A percentile compares a stretch with the other conserved stretches of the same genome.
Evolutionary conservation across 192 early-diverging fungal species (phyloP).

Genomic region (Phycomyces nitens): DNA sequence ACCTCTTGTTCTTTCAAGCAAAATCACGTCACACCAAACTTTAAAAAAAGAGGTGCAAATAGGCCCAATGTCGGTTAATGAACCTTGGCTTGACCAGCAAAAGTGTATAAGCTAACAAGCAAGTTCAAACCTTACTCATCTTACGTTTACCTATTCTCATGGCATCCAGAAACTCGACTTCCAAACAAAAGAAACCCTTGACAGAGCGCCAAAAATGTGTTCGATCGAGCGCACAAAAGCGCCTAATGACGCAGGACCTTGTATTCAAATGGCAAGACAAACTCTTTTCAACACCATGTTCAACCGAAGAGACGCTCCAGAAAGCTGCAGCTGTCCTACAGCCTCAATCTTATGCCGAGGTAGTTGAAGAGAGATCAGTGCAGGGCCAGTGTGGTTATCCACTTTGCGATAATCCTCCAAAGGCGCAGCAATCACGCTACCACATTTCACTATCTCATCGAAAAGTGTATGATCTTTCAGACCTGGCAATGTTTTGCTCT

Average conservation of each 20-base stretch:
- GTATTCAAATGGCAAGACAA: slow-evolving; percentile 37
- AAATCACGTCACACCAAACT: too few relatives aligned
- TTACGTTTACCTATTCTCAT: not conserved
- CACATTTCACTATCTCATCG: slow-evolving; percentile 65
- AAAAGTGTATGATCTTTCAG: slow-evolving; percentile 77
- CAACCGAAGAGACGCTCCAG: not conserved
- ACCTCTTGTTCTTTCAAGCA: too few relatives aligned
- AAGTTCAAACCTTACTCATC: too few relatives aligned
- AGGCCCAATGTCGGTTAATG: too few relatives aligned
- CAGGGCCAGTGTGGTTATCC: slow-evolving; percentile 80
- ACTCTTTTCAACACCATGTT: slow-evolving; percentile 15
- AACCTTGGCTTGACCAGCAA: too few relatives aligned
- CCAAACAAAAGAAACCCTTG: slow-evolving; percentile 4
- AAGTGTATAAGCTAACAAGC: too few relatives aligned
- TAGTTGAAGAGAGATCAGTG: slow-evolving; percentile 70
- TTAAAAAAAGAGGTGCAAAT: too few relatives aligned
- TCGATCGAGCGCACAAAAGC: slow-evolving; percentile 24
- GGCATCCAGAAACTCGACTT: not conserved
- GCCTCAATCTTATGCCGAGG: slow-evolving; percentile 61
- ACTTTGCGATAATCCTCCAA: slow-evolving; percentile 53
- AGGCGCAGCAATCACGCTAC: slow-evolving; percentile 50
- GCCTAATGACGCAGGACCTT: slow-evolving; percentile 19
- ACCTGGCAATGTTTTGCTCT: slow-evolving; percentile 68
- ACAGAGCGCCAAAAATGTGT: slow-evolving; percentile 28
- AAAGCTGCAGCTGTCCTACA: slow-evolving; percentile 62